A percentile compares a stretch with the other conserved stretches of the same genome.
These are phyloP conservation scores for Quercus aquifolioides DNA, from an alignment of 306 rosid genomes.

Conservation along the genomic window DNA sequence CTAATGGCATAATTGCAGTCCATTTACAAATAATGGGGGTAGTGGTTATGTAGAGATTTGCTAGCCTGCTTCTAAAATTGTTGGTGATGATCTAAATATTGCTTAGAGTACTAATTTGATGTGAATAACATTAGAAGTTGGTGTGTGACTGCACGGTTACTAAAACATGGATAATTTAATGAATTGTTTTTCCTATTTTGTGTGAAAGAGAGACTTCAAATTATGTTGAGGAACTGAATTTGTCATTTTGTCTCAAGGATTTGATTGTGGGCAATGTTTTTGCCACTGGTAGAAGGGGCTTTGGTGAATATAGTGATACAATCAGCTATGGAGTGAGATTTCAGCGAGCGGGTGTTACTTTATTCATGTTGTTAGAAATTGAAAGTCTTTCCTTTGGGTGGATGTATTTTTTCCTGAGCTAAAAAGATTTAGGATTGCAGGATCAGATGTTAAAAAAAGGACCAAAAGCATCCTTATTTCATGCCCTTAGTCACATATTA, in stretches of 20 bases:
- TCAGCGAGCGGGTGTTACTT: too few relatives aligned
- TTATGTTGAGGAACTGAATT: slow-evolving; percentile 35
- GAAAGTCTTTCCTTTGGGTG: too few relatives aligned
- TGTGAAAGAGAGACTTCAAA: background rate
- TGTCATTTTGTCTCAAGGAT: slow-evolving; percentile 45
- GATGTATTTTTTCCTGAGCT: too few relatives aligned
- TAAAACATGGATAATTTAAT: background rate
- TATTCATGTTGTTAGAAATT: too few relatives aligned
- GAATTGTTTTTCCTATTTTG: background rate
- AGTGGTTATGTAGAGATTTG: too few relatives aligned
- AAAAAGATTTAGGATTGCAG: too few relatives aligned
- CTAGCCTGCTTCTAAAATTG: too few relatives aligned
- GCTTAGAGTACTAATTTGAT: background rate
- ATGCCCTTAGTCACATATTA: too few relatives aligned
- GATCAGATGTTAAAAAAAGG: too few relatives aligned
- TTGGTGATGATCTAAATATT: background rate
- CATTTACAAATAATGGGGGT: too few relatives aligned
- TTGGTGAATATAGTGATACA: slow-evolving; percentile 82
- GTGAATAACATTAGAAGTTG: background rate
- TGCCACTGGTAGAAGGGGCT: slow-evolving; percentile 86
- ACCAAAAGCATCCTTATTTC: too few relatives aligned
- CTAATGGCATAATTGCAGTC: too few relatives aligned
- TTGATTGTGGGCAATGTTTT: slow-evolving; percentile 57
- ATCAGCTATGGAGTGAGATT: background rate
- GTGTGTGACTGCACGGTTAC: background rate